These are phyloP conservation scores for Acrodontium crateriforme DNA, from an alignment of 2,329 filamentous ascomycete genomes.

Conservation along the genomic window DNA sequence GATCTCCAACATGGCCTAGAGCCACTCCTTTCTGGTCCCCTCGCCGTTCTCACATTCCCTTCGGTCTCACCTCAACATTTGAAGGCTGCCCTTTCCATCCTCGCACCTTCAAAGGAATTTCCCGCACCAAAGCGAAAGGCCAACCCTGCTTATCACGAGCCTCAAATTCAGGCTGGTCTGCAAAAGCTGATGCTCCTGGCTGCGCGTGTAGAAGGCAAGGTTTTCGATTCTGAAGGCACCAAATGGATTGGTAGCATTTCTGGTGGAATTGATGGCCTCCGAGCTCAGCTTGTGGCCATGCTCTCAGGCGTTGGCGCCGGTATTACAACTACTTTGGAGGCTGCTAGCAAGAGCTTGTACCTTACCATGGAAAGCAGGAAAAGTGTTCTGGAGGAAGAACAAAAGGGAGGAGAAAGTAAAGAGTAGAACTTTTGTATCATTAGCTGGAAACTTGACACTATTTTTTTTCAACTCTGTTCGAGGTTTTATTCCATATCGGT, in stretches of 20 bases:
- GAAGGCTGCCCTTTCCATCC: slow-evolving; percentile 63
- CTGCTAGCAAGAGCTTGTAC: slow-evolving; percentile 68
- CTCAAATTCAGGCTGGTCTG: slow-evolving; percentile 62
- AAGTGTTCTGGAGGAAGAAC: slow-evolving; percentile 66
- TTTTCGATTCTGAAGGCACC: slow-evolving; percentile 62
- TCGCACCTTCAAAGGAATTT: slow-evolving; percentile 61
- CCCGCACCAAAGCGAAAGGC: slow-evolving; percentile 63
- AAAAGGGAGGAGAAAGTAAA: slow-evolving; percentile 16
- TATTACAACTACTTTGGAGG: slow-evolving; percentile 65
- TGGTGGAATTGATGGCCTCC: slow-evolving; percentile 66
- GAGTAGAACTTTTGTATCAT: too few species aligned
- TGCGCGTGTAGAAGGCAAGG: slow-evolving; percentile 70
- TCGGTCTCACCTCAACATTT: slow-evolving; percentile 71
- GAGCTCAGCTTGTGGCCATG: slow-evolving; percentile 66
- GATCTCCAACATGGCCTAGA: slow-evolving; percentile 50
- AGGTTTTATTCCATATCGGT: too few species aligned
- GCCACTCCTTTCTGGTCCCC: slow-evolving; percentile 65
- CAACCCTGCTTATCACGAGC: slow-evolving; percentile 71
- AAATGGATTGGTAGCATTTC: slow-evolving; percentile 64
- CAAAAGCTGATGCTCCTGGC: slow-evolving; percentile 80
- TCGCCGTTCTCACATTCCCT: slow-evolving; percentile 70
- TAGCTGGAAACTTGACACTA: too few species aligned
- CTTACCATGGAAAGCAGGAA: slow-evolving; percentile 74
- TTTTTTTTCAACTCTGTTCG: too few species aligned
- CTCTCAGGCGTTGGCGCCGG: slow-evolving; percentile 68